Base-by-base conservation (phyloP, 2,329 filamentous ascomycete species). In the Aspergillus uvarum region DNA sequence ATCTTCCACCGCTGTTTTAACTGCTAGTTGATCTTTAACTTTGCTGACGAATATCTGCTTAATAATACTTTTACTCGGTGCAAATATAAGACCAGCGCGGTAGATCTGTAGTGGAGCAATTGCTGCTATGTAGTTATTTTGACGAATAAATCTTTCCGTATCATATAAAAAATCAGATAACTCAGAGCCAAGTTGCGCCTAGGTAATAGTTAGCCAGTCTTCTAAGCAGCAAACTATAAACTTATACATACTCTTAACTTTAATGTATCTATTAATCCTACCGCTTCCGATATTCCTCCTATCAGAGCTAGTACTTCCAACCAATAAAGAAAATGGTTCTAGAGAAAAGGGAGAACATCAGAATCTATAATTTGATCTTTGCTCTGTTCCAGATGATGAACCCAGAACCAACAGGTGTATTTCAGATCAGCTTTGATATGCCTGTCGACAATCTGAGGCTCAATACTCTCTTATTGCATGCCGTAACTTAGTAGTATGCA, bases 401-500 rank as follows among this genome's bases (percentile, higher is more conserved):
- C 54, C 70, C 66, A 70, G 52, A 68, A 71, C 14, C 63, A 64
- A 60, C 68, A 74, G 49, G 67, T 58, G 55, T 73, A 73, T 63
- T 67, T 56, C 19, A 73, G 35, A 50, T 65, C 67, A 3, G 61
- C 31, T 14, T 42, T 29, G 14, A 72, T 64, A n/a, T n/a, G n/a
- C n/a, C n/a, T n/a, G n/a, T n/a, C n/a, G n/a, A n/a, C n/a, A 31
- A 5, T 0, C n/a, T 61, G 35, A 42, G n/a, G 10, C 3, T 64
- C 55, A 14, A 70, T 63, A 1, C 62, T 59, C 11, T 14, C 26
- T 5, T 58, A 16, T 1, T 24, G 14, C 1, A 56, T 63, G 22
- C 59, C 56, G 42, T 21, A 21, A n/a, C 54, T 56, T 59, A 8
- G 5, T 7, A 70, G 50, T 19, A 54, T 42, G 22, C 65, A 69